Evolutionary conservation across 495 filamentous ascomycete genomes (phyloP), one percentile per base, ranked within the genome.

Genomic region (Daldinia childiae): DNA sequence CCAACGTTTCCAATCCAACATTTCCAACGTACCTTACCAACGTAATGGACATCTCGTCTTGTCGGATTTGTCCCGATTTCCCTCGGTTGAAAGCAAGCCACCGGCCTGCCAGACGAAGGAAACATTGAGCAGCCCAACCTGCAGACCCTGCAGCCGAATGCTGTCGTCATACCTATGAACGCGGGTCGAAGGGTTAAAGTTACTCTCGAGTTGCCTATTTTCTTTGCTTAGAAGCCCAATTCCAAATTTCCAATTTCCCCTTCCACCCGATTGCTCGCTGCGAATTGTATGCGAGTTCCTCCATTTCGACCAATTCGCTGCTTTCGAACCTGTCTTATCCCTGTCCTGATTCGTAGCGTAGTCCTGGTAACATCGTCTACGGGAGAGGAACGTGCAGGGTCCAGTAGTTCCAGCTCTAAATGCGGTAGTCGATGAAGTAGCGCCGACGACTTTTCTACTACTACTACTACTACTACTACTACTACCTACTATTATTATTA

Each of bases 161-260:
- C 71, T 73, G 66, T 73, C 66, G 71, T 73, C 71, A 73, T 73
- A 69, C 65, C 69, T 68, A 58, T 58, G 26, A 36, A 41, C 45
- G 51, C 66, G 65, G 64, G 64, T 72, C 19, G 51, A 63, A 29
- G 30, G 55, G 43, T 48, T 24, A 11, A 48, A 48, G 43, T 7
- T 21, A 12, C 55, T 65, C 64, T 62, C 48, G 64, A 71, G 55
- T 58, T 72, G 63, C 64, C 69, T 72, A 15, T 68, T 29, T 30
- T 64, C 56, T 50, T 52, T 64, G 56, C n/a, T 58, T 68, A 56
- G 66, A 69, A 68, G 65, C 64, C 69, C 64, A 72, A 68, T 69
- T 62, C 69, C 59, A 43, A 4, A 14, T 36, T n/a, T 43, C 45
- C 55, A 4, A 14, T 36, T n/a, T 43, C 45, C 55, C 59, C 64